Base-by-base conservation (phyloP, 2,329 filamentous ascomycete genomes). In the Chalara sp. region DNA sequence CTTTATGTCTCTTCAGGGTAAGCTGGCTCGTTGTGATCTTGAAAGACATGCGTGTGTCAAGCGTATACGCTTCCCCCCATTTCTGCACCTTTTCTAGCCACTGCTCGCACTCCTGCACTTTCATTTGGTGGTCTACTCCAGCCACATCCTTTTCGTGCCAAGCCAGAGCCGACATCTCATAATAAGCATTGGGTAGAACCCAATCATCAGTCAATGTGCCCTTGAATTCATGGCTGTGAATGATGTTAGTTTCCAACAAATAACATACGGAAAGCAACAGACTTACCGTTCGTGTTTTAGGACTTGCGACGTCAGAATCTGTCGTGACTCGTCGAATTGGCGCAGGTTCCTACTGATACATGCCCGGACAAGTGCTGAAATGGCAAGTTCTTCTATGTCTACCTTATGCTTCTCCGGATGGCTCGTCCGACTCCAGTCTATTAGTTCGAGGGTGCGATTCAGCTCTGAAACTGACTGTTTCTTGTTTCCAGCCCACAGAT, bases 401-500 rank as follows among this genome's bases (percentile, higher is more conserved):
- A 75, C 75, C 60, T 73, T 68, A 29, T 81, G 73, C 59, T 70
- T 72, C 42, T 74, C 71, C 0, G 66, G 62, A 5, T 66, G 56
- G 5, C 70, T 72, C 1, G 79, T 80, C 70, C 89, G 67, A 28
- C 72, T 70, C 79, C 80, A 95, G 0, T 74, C 72, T 8, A 96
- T 69, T n/a, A 78, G 76, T 1, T 65, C 68, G 37, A 89, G 65
- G 0, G 83, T 87, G 41, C 74, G 70, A 45, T 85, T 72, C 11
- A 96, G 72, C 53, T 92, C 79, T 0, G 71, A 70, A 1, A 70
- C 61, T 2, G 78, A 73, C 88, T 96, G 95, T 49, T 89, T 82
- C 68, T 88, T 92, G 60, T 81, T 83, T 0, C 91, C 92, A 63
- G 89, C 91, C 91, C 91, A 97, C 61, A 97, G 82, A 66, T 92